Evolutionary conservation across 106 monocot species (phyloP).

Genomic region (Phalaenopsis aphrodite): DNA sequence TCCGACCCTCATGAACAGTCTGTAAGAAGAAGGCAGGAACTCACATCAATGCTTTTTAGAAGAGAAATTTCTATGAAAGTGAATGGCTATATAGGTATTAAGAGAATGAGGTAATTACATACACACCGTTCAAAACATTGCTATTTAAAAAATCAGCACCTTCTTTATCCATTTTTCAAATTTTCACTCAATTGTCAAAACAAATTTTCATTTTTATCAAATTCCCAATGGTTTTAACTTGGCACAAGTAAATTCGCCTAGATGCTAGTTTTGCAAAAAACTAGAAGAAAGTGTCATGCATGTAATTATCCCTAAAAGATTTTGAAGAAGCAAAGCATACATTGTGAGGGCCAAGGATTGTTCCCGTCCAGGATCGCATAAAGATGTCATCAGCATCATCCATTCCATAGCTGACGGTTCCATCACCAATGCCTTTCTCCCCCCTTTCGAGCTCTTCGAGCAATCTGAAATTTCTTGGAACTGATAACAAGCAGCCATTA

Average conservation of each 20-base stretch:
- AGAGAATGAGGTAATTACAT: too few relatives aligned
- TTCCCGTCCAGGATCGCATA: conserved; percentile 87
- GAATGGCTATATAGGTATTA: not conserved
- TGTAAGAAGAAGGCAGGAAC: conserved; percentile 14
- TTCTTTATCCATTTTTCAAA: too few relatives aligned
- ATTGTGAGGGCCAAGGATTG: conserved; percentile 72
- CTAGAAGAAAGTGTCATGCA: too few relatives aligned
- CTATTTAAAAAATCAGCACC: too few relatives aligned
- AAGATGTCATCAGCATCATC: conserved; percentile 71
- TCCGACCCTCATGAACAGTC: conserved; percentile 77
- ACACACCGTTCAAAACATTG: too few relatives aligned
- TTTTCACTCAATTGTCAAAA: too few relatives aligned
- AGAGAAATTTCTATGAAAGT: not conserved
- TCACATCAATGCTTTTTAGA: not conserved
- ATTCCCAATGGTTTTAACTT: too few relatives aligned
- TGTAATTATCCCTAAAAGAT: not conserved
- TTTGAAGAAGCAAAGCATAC: conserved; percentile 17
- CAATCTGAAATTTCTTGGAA: conserved; percentile 85
- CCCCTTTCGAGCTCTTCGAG: conserved; percentile 93
- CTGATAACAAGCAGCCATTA: conserved; percentile 23
- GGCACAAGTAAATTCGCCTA: too few relatives aligned
- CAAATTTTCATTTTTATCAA: too few relatives aligned
- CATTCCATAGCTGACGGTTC: conserved; percentile 82
- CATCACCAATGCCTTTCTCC: conserved; percentile 90
- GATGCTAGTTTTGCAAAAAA: too few relatives aligned